These are phyloP conservation scores for Chlamydomonas sp. DNA, from an alignment of 139 green algal genomes.

Conservation along the genomic window DNA sequence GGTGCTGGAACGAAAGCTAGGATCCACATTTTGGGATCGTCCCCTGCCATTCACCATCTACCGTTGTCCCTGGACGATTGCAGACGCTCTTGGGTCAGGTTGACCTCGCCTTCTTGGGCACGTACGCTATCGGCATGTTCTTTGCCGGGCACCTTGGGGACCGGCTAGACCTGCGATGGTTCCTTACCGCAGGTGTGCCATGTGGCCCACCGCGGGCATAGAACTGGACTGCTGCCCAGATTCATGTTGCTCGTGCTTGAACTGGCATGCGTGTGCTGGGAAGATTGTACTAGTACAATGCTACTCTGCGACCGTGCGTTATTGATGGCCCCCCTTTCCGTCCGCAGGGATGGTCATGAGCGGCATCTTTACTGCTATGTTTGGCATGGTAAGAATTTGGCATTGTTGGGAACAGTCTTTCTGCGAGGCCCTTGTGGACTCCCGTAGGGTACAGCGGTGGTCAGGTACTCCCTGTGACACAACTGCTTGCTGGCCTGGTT, in stretches of 20 bases:
- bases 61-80: neutral
- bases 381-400: constrained; percentile 74
- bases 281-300: no score
- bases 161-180: constrained; percentile 87
- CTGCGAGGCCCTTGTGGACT: no score
- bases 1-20: neutral
- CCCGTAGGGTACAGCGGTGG: no score
- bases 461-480: no score
- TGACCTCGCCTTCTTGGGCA: constrained; percentile 92
- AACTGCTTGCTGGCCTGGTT: no score
- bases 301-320: no score
- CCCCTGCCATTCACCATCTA: neutral
- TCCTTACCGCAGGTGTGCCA: constrained; percentile 75
- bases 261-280: no score
- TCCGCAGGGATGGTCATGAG: constrained; percentile 86
- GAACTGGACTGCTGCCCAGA: no score
- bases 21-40: neutral
- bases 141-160: constrained; percentile 92
- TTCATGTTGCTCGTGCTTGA: no score
- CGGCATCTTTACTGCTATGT: constrained; percentile 76
- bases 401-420: no score
- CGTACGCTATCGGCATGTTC: constrained; percentile 96
- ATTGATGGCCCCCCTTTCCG: neutral
- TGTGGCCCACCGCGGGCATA: no score
- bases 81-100: constrained; percentile 84